Conservation (phyloP, 192 early-diverging fungal genomes). For the Coemansia sp. region DNA sequence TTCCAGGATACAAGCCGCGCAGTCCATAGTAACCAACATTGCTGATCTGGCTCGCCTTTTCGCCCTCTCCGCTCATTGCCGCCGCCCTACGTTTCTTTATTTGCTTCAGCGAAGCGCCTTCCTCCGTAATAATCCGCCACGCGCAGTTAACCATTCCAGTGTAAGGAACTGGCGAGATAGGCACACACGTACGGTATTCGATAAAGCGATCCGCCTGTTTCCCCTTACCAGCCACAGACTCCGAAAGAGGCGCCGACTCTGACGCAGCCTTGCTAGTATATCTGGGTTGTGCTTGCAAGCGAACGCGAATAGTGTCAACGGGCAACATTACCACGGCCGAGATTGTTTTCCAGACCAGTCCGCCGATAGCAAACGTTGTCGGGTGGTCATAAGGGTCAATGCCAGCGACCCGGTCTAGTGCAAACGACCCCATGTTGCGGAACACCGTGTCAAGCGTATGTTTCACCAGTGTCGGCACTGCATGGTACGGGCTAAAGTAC, state of each 20-base stretch:
- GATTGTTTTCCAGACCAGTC: conserved; percentile 69
- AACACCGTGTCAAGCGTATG: conserved; percentile 76
- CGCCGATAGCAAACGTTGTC: conserved; percentile 60
- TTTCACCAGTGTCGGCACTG: conserved; percentile 79
- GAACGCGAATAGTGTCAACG: conserved; percentile 81
- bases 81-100: conserved; percentile 20
- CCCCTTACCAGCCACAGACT: neutral
- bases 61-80: conserved; percentile 10
- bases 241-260: conserved; percentile 2
- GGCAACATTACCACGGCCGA: conserved; percentile 79
- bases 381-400: conserved; percentile 65
- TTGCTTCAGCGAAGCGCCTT: conserved; percentile 58
- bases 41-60: neutral
- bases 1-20: conserved; percentile 70
- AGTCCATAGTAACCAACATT: conserved; percentile 59
- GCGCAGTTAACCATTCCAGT: conserved; percentile 68
- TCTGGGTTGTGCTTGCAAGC: conserved; percentile 81
- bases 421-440: conserved; percentile 63
- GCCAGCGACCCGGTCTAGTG: conserved; percentile 66
- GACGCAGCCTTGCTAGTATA: conserved; percentile 44
- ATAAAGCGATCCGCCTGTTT: conserved; percentile 35
- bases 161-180: conserved; percentile 70
- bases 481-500: conserved; percentile 68
- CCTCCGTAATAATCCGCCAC: conserved; percentile 73
- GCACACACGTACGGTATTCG: conserved; percentile 67